phyloP scores from a whole-genome alignment of 2,329 filamentous ascomycete species.

The Hymenoscyphus repandus region DNA sequence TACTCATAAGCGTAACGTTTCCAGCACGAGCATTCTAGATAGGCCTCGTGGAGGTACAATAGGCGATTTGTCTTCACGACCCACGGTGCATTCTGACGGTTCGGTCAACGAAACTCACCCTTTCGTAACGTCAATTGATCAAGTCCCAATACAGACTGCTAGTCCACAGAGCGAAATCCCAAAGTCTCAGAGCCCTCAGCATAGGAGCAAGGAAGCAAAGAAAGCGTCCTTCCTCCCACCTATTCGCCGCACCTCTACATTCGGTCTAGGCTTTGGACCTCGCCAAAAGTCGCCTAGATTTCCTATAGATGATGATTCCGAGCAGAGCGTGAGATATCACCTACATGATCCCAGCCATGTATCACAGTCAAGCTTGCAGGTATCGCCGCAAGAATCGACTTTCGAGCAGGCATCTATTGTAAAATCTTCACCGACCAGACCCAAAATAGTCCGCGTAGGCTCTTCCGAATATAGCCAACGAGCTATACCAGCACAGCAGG shows the following conservation, averaged over 20 bases:
- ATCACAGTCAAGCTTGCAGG: too few relatives aligned
- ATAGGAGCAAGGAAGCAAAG: slow-evolving; percentile 8
- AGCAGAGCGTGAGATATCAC: neutral
- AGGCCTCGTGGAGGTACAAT: slow-evolving; percentile 19
- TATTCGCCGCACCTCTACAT: slow-evolving; percentile 52
- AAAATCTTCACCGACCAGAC: neutral
- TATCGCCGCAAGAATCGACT: neutral
- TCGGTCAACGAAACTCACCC: neutral
- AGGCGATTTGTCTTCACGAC: slow-evolving; percentile 6
- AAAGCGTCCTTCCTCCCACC: slow-evolving; percentile 46
- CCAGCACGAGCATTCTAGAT: slow-evolving; percentile 15
- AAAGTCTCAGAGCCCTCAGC: neutral
- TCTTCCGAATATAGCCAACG: slow-evolving; percentile 11
- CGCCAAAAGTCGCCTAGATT: slow-evolving; percentile 26
- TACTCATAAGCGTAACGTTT: neutral
- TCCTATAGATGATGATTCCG: slow-evolving; percentile 24
- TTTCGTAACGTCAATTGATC: neutral
- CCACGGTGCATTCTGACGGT: neutral
- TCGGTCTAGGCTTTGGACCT: slow-evolving; percentile 39
- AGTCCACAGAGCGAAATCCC: neutral
- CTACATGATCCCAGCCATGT: neutral
- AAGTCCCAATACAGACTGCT: neutral
- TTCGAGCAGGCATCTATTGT: neutral
- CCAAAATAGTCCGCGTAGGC: slow-evolving; percentile 5
- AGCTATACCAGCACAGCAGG: slow-evolving; percentile 2